Percentiles rank a stretch among this genome's conserved stretches.
Conservation (phyloP, 805 yeast species). For the Spathaspora girioi region DNA sequence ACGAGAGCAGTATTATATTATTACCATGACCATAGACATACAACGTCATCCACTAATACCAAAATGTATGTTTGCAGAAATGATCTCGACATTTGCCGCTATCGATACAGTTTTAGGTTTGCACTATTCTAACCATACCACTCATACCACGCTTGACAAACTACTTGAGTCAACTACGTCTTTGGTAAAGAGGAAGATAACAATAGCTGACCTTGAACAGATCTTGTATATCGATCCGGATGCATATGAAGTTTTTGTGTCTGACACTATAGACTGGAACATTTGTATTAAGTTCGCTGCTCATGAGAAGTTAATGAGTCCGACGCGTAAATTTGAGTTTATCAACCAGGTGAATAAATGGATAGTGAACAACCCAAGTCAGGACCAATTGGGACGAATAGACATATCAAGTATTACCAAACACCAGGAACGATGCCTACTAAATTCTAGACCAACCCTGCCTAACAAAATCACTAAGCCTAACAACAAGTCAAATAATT, state of each 20-base stretch:
- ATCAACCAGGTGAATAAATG: slow-evolving; percentile 15
- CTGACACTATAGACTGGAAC: slow-evolving; percentile 7
- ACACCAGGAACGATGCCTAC: too few relatives aligned
- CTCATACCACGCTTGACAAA: slow-evolving; percentile 20
- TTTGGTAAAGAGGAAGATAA: slow-evolving; percentile 15
- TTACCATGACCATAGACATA: neutral
- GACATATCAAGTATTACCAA: neutral
- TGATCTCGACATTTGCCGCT: slow-evolving; percentile 14
- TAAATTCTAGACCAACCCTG: neutral
- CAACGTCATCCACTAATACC: slow-evolving; percentile 7
- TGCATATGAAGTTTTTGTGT: neutral
- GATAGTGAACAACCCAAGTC: slow-evolving; percentile 16
- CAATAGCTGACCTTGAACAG: slow-evolving; percentile 12
- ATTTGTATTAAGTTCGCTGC: slow-evolving; percentile 7
- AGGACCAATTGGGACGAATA: slow-evolving; percentile 3
- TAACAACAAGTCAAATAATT: neutral
- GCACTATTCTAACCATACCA: slow-evolving; percentile 29
- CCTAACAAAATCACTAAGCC: slow-evolving; percentile 8
- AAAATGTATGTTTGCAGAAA: slow-evolving; percentile 2
- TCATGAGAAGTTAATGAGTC: neutral
- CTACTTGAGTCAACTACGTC: slow-evolving; percentile 18
- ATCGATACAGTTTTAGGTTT: slow-evolving; percentile 31
- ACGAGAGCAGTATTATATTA: neutral
- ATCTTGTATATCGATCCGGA: slow-evolving; percentile 12
- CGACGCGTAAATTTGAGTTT: slow-evolving; percentile 17